These are phyloP conservation scores for Hypoxylon sp. DNA, from an alignment of 2,329 filamentous ascomycete species.

Conservation along the genomic window DNA sequence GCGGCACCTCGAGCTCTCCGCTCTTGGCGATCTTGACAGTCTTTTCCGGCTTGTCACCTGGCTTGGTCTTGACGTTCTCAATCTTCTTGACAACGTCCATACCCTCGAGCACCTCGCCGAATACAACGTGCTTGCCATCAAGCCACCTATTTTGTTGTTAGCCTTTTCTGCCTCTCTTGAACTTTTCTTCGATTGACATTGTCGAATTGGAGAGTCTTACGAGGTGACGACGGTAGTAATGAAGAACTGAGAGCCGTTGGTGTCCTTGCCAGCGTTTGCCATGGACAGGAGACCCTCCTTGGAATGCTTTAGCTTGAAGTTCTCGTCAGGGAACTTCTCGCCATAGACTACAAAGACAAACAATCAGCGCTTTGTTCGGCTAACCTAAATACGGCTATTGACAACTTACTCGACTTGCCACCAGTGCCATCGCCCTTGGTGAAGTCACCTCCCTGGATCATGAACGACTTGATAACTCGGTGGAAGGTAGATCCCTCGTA, in stretches of 20 bases:
- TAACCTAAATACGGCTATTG: neutral
- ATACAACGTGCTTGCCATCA: constrained; percentile 87
- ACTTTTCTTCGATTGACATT: neutral
- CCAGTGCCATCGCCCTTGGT: constrained; percentile 86
- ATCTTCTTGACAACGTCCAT: constrained; percentile 86
- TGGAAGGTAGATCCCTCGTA: constrained; percentile 88
- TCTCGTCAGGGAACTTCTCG: constrained; percentile 87
- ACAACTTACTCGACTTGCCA: constrained; percentile 82
- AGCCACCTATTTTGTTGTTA: constrained; percentile 73
- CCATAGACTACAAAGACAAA: constrained; percentile 76
- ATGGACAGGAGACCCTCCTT: constrained; percentile 87
- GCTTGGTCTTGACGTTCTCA: constrained; percentile 76
- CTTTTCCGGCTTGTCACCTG: constrained; percentile 77
- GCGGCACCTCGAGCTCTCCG: constrained; percentile 84
- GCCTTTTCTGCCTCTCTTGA: constrained; percentile 14
- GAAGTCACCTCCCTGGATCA: constrained; percentile 94
- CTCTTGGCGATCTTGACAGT: constrained; percentile 84
- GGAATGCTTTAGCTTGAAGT: constrained; percentile 95
- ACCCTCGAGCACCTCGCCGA: constrained; percentile 89
- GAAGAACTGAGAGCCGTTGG: constrained; percentile 92
- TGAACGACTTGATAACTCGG: constrained; percentile 91
- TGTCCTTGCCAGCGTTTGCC: constrained; percentile 88
- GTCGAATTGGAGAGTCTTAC: constrained; percentile 61
- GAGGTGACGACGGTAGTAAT: constrained; percentile 86
- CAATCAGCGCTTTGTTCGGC: constrained; percentile 34